phyloP scores from a whole-genome alignment of 495 filamentous ascomycete species.

The Annulohypoxylon nitens region DNA sequence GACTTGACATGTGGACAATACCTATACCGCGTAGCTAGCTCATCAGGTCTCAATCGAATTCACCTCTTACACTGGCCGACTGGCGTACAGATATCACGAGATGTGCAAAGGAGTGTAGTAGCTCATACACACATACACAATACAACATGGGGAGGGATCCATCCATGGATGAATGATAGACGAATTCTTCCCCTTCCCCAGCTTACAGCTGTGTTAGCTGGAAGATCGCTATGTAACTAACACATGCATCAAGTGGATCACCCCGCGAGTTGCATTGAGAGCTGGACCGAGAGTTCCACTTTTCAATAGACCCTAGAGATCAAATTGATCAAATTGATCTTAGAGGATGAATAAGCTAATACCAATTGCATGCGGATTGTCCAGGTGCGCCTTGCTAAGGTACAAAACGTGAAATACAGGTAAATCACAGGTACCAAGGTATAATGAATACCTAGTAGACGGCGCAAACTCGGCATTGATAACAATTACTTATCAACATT shows the following conservation, averaged over 20 bases:
- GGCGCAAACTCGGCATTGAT: slow-evolving; percentile 43
- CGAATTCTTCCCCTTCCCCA: slow-evolving; percentile 14
- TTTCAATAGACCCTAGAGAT: slow-evolving; percentile 29
- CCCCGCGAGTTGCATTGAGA: slow-evolving; percentile 34
- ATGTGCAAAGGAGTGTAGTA: not conserved
- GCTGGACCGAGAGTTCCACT: slow-evolving; percentile 26
- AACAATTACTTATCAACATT: not conserved
- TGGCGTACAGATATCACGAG: slow-evolving; percentile 9
- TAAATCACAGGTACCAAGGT: not conserved
- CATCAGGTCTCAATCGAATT: not conserved
- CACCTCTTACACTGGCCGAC: not conserved
- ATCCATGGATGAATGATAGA: slow-evolving; percentile 19
- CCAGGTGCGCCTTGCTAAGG: not conserved
- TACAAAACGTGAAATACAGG: not conserved
- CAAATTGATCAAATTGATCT: not conserved
- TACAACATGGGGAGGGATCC: not conserved
- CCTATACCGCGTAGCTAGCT: slow-evolving; percentile 12
- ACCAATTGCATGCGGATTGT: slow-evolving; percentile 19
- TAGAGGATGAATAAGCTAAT: slow-evolving; percentile 39
- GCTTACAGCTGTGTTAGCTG: slow-evolving; percentile 25
- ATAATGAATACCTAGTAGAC: slow-evolving; percentile 13
- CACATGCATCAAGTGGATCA: slow-evolving; percentile 8
- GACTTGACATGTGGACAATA: slow-evolving; percentile 16
- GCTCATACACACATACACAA: slow-evolving; percentile 26
- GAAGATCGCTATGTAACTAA: slow-evolving; percentile 3